Conservation (phyloP, 345 rosid species). For the Xanthoceras sorbifolium region DNA sequence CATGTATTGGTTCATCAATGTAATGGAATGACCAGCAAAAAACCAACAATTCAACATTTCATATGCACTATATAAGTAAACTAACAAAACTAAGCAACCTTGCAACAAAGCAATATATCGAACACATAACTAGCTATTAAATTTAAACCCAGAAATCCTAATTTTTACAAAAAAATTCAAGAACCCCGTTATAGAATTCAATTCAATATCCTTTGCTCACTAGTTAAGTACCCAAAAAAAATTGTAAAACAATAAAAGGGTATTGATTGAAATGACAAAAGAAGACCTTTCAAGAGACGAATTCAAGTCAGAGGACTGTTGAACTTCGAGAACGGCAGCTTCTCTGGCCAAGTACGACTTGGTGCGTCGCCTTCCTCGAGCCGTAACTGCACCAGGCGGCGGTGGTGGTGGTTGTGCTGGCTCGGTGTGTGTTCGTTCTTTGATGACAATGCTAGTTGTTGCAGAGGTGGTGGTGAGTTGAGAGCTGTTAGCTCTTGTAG, state of each 20-base stretch:
- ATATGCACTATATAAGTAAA: neutral
- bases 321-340: conserved; percentile 64
- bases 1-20: too few relatives aligned
- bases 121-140: neutral
- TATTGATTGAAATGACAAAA: neutral
- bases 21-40: too few relatives aligned
- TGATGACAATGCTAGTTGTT: conserved; percentile 17
- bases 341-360: conserved; percentile 59
- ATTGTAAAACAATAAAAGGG: neutral
- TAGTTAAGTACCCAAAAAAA: neutral
- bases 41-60: too few relatives aligned
- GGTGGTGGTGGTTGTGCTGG: conserved; percentile 20
- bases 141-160: neutral
- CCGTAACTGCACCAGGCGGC: neutral
- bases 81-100: too few relatives aligned
- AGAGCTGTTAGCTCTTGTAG: conserved; percentile 17
- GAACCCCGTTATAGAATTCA: neutral
- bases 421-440: conserved; percentile 21
- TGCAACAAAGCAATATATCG: neutral
- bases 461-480: conserved; percentile 9
- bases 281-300: conserved; percentile 61
- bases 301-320: conserved; percentile 53
- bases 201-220: neutral
- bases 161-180: neutral
- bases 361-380: conserved; percentile 45